A percentile compares a stretch with the other conserved stretches of the same genome.
phyloP scores from a whole-genome alignment of 768 basidiomycete species.

The Favolaschia claudopus region DNA sequence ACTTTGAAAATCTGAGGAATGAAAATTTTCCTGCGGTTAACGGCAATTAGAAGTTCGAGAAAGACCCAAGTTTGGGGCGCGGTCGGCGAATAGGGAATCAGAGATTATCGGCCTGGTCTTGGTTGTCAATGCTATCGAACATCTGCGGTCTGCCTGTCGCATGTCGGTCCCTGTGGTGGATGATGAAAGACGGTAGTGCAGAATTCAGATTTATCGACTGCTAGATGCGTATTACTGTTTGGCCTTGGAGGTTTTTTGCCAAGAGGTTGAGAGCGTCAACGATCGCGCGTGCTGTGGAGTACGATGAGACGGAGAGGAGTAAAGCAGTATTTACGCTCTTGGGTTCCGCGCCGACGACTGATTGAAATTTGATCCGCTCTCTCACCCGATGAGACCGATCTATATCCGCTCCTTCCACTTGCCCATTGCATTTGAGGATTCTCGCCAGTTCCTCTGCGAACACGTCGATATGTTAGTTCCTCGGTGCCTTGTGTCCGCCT shows the following conservation, averaged over 20 bases:
- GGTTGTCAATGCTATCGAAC: conserved; percentile 8
- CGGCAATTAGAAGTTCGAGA: conserved; percentile 8
- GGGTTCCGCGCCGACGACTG: conserved; percentile 2
- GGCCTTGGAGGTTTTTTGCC: neutral
- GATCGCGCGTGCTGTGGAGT: conserved; percentile 1
- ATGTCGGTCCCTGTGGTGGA: conserved; percentile 15
- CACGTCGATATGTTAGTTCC: conserved; percentile 2
- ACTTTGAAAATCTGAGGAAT: neutral
- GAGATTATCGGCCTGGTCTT: conserved; percentile 7
- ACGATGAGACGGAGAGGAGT: neutral
- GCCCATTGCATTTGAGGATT: no score
- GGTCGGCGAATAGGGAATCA: conserved; percentile 7
- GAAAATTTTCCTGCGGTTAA: neutral
- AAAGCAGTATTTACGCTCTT: neutral
- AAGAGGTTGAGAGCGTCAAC: neutral
- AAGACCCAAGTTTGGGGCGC: neutral
- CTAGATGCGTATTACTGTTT: neutral
- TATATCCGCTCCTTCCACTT: neutral
- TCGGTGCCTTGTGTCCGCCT: neutral
- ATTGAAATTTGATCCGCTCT: conserved; percentile 21
- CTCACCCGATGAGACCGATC: neutral
- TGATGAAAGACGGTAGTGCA: conserved; percentile 15
- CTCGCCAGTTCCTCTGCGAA: neutral
- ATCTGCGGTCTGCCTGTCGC: conserved; percentile 3
- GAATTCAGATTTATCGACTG: neutral